Conservation (phyloP, 1,284 basidiomycete species). For the Malassezia equina region DNA sequence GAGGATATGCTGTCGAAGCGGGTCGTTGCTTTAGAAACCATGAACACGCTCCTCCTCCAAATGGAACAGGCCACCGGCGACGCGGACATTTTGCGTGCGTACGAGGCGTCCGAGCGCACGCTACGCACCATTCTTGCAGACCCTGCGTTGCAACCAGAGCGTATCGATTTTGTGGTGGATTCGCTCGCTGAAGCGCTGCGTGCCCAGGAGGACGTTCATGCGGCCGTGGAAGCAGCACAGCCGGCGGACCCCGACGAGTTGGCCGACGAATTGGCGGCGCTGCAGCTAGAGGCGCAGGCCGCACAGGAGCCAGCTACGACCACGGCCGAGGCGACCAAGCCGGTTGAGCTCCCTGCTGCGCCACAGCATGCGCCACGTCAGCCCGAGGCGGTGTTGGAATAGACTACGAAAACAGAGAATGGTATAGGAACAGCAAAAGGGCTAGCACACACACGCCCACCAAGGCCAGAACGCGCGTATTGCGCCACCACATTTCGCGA, state of each 20-base stretch:
- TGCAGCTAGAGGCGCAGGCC: constrained; percentile 5
- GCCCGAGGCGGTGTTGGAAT: background rate
- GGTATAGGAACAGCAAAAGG: constrained; percentile 7
- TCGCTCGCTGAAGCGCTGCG: constrained; percentile 69
- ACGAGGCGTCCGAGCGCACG: constrained; percentile 68
- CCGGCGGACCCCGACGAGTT: constrained; percentile 49
- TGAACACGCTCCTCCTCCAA: constrained; percentile 65
- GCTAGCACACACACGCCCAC: constrained; percentile 1
- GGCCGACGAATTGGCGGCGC: constrained; percentile 23
- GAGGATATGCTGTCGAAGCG: constrained; percentile 69
- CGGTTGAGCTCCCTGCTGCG: background rate
- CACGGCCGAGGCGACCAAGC: background rate
- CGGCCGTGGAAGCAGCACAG: constrained; percentile 61
- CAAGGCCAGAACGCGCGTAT: constrained; percentile 59
- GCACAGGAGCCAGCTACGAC: background rate
- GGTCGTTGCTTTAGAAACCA: constrained; percentile 61
- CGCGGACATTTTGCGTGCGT: constrained; percentile 77
- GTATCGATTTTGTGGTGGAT: constrained; percentile 75
- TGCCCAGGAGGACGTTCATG: constrained; percentile 70
- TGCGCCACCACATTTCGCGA: constrained; percentile 88
- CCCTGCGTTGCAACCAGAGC: constrained; percentile 65
- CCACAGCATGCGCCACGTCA: constrained; percentile 1
- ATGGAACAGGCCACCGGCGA: constrained; percentile 81
- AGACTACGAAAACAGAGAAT: constrained; percentile 3
- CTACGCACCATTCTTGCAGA: constrained; percentile 66